These are phyloP conservation scores for Anastatica hierochuntica DNA, from an alignment of 345 rosid genomes.

Conservation along the genomic window DNA sequence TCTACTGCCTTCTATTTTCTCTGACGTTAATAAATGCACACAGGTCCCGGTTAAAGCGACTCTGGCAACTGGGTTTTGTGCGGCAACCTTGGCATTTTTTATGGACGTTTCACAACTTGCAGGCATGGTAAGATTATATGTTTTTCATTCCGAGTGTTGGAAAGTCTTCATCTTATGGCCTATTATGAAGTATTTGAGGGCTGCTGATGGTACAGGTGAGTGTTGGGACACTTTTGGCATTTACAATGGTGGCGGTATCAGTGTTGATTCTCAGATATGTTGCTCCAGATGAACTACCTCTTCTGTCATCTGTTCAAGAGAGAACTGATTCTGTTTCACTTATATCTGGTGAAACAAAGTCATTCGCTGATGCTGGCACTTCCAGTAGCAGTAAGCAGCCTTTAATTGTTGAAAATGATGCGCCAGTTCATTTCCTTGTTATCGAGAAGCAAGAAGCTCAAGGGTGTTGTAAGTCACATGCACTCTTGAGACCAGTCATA, in stretches of 20 bases:
- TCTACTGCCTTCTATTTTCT: constrained; percentile 71
- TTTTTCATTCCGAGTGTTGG: constrained; percentile 25
- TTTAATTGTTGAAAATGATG: constrained; percentile 31
- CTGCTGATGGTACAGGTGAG: constrained; percentile 62
- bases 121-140: constrained; percentile 85
- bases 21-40: constrained; percentile 54
- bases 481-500: not conserved
- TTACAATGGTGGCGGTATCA: constrained; percentile 85
- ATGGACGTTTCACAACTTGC: constrained; percentile 86
- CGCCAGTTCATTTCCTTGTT: constrained; percentile 28
- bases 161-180: no score
- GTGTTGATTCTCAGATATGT: constrained; percentile 87
- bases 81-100: constrained; percentile 63
- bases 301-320: constrained; percentile 59
- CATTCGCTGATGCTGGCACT: constrained; percentile 15
- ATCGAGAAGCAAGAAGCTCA: constrained; percentile 41
- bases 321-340: constrained; percentile 38
- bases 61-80: constrained; percentile 50
- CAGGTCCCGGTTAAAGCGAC: constrained; percentile 82
- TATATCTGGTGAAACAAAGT: constrained; percentile 23
- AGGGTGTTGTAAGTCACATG: constrained; percentile 41
- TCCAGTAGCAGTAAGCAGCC: constrained; percentile 32
- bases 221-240: constrained; percentile 95
- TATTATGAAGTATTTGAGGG: constrained; percentile 1
- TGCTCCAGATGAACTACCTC: constrained; percentile 62